phyloP scores from a whole-genome alignment of 441 rosid species.

The Adansonia rubrostipa region DNA sequence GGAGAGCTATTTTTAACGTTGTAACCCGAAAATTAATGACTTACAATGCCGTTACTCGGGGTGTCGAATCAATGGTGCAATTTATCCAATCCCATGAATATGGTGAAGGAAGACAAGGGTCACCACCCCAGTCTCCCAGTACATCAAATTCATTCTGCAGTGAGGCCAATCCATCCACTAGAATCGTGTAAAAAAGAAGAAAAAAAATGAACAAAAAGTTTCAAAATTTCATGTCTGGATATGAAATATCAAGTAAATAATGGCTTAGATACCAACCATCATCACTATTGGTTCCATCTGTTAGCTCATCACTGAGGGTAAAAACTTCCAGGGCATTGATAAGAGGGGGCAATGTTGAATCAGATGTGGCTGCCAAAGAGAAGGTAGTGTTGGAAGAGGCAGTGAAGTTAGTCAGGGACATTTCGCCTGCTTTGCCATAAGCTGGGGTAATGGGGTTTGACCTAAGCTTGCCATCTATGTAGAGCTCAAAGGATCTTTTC shows the following conservation, averaged over 20 bases:
- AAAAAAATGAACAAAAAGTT: not conserved
- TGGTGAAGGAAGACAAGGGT: constrained; percentile 51
- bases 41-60: constrained; percentile 50
- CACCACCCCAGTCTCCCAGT: constrained; percentile 44
- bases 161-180: constrained; percentile 38
- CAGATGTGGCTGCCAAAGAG: constrained; percentile 38
- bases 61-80: constrained; percentile 35
- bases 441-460: constrained; percentile 35
- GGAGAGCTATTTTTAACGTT: not conserved
- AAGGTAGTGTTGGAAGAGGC: constrained; percentile 36
- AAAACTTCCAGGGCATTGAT: constrained; percentile 60
- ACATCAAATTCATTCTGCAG: constrained; percentile 25
- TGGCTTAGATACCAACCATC: constrained; percentile 28
- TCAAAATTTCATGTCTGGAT: not conserved
- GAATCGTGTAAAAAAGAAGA: not conserved
- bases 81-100: constrained; percentile 52
- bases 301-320: constrained; percentile 34
- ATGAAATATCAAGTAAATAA: not conserved
- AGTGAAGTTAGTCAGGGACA: constrained; percentile 17
- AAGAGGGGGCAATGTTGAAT: constrained; percentile 54
- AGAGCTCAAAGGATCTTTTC: constrained; percentile 45
- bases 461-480: constrained; percentile 20
- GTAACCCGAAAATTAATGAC: not conserved
- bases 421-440: constrained; percentile 40
- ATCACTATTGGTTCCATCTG: constrained; percentile 37